Evolutionary conservation across 2,329 filamentous ascomycete species (phyloP).

Genomic region (Pyrenophora seminiperda): DNA sequence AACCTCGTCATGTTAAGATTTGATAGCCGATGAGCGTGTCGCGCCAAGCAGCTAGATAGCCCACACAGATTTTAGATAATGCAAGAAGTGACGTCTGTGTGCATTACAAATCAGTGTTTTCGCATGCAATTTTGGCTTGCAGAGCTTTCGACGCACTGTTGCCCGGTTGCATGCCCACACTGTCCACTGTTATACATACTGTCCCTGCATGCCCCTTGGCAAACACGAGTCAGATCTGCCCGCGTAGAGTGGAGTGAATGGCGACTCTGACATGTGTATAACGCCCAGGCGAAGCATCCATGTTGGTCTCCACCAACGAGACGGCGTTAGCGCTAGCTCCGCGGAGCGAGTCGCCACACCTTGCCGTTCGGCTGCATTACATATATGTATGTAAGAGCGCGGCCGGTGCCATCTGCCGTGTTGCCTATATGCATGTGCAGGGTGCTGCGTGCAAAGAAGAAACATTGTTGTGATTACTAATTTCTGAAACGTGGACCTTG

Average conservation of each 20-base stretch:
- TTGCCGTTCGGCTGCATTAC: conserved; percentile 8
- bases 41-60: conserved; percentile 9
- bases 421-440: conserved; percentile 9
- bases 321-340: too few species aligned
- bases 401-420: neutral
- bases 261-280: conserved; percentile 1
- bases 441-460: neutral
- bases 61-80: neutral
- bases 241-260: conserved; percentile 1
- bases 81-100: conserved; percentile 1
- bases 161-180: too few species aligned
- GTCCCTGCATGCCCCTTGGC: conserved; percentile 7
- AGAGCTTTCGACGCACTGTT: neutral
- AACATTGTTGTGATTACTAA: neutral
- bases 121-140: neutral
- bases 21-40: conserved; percentile 11
- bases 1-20: conserved; percentile 22
- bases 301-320: neutral
- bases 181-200: too few species aligned
- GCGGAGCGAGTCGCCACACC: neutral
- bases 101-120: neutral
- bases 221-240: conserved; percentile 5
- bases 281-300: neutral
- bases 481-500: too few species aligned
- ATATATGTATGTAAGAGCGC: too few species aligned